Base-by-base conservation (phyloP, 495 filamentous ascomycete genomes). In the Peziza echinospora region DNA sequence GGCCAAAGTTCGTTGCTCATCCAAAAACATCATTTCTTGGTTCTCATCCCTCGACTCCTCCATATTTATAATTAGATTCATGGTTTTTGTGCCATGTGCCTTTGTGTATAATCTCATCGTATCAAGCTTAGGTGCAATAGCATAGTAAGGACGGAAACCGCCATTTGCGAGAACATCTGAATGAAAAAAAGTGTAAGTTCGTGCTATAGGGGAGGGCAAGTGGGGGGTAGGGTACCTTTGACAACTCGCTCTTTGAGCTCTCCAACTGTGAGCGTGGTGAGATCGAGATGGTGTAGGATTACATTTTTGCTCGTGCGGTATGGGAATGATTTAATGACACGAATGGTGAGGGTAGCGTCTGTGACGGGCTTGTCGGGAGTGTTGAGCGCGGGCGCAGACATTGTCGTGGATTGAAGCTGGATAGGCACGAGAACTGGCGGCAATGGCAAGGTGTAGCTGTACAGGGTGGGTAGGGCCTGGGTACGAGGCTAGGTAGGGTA, bases 21-120 rank as follows among this genome's bases (percentile, higher is more conserved):
- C 54, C 0, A 46, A 34, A 25, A 58, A 60, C 24, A 60, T 47
- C 19, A 55, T 26, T 7, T 34, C 24, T 7, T 60, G 57, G 9
- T 55, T 48, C 22, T 49, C 48, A 28, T 60, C 58, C n/a, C n/a
- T n/a, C n/a, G n/a, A n/a, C n/a, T n/a, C n/a, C 26, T 60, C 58
- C 54, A 60, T 54, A 25, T 60, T 60, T 26, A 60, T 60, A 24
- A 60, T 60, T 16, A 60, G 42, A 45, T 60, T 60, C 24, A 49
- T 60, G 2, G 58, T 60, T 37, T 60, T 60, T 16, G 58, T 60
- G 1, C 58, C 58, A 26, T 60, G 58, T 2, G 58, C 51, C 25
- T 60, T 60, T 17, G 54, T 60, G 37, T 60, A 60, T 3, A 60
- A 51, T 34, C 60, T 60, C 5, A 60, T 49, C 10, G 58, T 58